Evolutionary conservation across 2,329 filamentous ascomycete genomes (phyloP).

Genomic region (Epichloe festucae): DNA sequence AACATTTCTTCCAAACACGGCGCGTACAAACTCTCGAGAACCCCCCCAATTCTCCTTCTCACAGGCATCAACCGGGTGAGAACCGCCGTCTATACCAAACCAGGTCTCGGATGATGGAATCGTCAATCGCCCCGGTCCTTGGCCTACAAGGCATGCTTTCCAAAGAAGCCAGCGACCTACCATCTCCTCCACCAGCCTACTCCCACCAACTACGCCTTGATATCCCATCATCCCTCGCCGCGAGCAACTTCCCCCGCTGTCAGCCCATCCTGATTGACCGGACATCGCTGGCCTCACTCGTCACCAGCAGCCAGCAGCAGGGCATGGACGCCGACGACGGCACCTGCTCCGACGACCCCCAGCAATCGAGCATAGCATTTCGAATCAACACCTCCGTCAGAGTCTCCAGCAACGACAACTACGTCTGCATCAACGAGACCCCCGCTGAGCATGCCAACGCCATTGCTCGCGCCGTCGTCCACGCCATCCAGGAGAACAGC

Average conservation of each 20-base stretch:
- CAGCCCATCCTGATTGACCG: neutral
- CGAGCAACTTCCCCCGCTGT: neutral
- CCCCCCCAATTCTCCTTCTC: no score
- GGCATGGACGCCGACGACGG: neutral
- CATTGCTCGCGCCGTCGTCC: constrained; percentile 31
- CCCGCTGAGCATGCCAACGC: constrained; percentile 26
- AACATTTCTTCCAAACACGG: no score
- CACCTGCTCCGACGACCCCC: neutral
- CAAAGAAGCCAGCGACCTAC: constrained; percentile 6
- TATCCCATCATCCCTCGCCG: neutral
- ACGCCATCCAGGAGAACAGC: constrained; percentile 30
- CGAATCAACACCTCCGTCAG: constrained; percentile 34
- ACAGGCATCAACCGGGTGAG: no score
- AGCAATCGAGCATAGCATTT: constrained; percentile 28
- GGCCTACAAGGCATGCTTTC: constrained; percentile 1
- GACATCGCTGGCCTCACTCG: neutral
- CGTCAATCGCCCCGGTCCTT: neutral
- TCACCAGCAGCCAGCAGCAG: neutral
- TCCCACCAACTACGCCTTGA: constrained; percentile 12
- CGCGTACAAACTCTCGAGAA: no score
- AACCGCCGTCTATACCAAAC: no score
- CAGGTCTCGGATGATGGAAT: constrained; percentile 1
- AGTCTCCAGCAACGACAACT: constrained; percentile 35
- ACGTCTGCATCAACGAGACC: constrained; percentile 29
- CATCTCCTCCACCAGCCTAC: constrained; percentile 19